Conservation (phyloP, 768 basidiomycete genomes). For the Hygrophoropsis aurantiaca region DNA sequence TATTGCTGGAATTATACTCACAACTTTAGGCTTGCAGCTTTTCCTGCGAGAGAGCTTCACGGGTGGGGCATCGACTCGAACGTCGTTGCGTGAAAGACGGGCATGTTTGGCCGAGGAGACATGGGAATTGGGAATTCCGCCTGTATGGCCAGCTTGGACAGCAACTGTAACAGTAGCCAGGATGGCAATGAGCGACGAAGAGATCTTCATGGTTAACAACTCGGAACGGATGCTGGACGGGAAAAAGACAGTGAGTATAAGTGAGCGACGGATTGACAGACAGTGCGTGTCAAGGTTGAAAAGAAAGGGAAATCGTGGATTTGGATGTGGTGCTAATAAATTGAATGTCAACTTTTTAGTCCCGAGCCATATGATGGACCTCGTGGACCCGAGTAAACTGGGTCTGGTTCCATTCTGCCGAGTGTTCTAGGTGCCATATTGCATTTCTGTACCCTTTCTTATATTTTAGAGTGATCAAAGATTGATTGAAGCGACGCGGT, state of each 20-base stretch:
- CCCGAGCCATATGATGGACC: too few relatives aligned
- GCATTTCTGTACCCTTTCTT: too few relatives aligned
- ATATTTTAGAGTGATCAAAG: too few relatives aligned
- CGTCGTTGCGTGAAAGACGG: constrained; percentile 32
- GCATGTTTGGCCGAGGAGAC: constrained; percentile 14
- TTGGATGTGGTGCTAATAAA: background rate
- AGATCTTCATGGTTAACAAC: constrained; percentile 42
- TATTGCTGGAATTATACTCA: background rate
- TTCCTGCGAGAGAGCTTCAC: background rate
- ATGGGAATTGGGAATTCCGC: constrained; percentile 34
- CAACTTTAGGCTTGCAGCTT: background rate
- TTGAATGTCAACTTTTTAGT: too few relatives aligned
- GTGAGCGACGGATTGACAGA: constrained; percentile 10
- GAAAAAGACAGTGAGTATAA: constrained; percentile 11
- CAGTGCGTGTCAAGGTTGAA: background rate
- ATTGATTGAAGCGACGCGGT: too few relatives aligned
- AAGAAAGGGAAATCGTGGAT: background rate
- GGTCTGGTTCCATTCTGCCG: too few relatives aligned
- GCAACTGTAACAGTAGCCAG: constrained; percentile 24
- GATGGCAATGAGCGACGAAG: constrained; percentile 39
- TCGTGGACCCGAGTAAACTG: too few relatives aligned
- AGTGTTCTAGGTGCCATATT: too few relatives aligned
- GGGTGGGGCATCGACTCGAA: background rate
- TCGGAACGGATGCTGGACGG: too few relatives aligned
- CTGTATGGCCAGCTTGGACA: constrained; percentile 31